These are phyloP conservation scores for Aspergillus floridensis DNA, from an alignment of 2,329 filamentous ascomycete species.

Conservation along the genomic window DNA sequence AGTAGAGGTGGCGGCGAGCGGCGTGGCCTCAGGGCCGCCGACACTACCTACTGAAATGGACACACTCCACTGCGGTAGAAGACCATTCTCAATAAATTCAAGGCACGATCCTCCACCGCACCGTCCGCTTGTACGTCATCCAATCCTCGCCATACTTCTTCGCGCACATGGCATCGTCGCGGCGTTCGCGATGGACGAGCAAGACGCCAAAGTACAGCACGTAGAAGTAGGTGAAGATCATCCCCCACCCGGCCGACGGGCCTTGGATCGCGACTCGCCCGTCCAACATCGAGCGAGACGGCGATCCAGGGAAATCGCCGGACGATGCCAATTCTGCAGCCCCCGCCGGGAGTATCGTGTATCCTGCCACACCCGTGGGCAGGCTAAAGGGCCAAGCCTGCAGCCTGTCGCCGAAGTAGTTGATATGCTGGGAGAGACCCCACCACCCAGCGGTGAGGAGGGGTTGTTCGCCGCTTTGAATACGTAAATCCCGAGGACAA, in stretches of 20 bases:
- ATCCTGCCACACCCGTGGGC: slow-evolving; percentile 78
- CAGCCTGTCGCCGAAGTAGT: slow-evolving; percentile 90
- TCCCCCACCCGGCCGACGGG: slow-evolving; percentile 63
- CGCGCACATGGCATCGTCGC: slow-evolving; percentile 83
- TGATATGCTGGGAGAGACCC: slow-evolving; percentile 85
- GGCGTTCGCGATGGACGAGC: slow-evolving; percentile 74
- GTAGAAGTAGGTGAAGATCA: slow-evolving; percentile 88
- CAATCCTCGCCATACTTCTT: slow-evolving; percentile 88
- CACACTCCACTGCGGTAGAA: background rate
- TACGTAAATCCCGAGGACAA: slow-evolving; percentile 71
- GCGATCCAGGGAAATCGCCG: slow-evolving; percentile 27
- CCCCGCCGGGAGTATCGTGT: slow-evolving; percentile 54
- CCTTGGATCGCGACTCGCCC: slow-evolving; percentile 14
- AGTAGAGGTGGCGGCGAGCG: no score
- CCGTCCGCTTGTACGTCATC: slow-evolving; percentile 76
- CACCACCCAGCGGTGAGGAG: slow-evolving; percentile 85
- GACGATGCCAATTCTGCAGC: background rate
- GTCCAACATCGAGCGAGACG: slow-evolving; percentile 50
- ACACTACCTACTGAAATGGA: no score
- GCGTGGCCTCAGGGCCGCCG: no score
- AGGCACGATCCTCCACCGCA: slow-evolving; percentile 76
- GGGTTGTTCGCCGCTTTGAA: slow-evolving; percentile 81
- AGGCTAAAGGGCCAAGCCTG: slow-evolving; percentile 84
- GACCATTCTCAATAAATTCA: slow-evolving; percentile 63
- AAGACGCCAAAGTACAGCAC: slow-evolving; percentile 83